Percentiles rank a stretch among this genome's conserved stretches.
phyloP scores from a whole-genome alignment of 305 asterid genomes.

The Fraxinus greggii region DNA sequence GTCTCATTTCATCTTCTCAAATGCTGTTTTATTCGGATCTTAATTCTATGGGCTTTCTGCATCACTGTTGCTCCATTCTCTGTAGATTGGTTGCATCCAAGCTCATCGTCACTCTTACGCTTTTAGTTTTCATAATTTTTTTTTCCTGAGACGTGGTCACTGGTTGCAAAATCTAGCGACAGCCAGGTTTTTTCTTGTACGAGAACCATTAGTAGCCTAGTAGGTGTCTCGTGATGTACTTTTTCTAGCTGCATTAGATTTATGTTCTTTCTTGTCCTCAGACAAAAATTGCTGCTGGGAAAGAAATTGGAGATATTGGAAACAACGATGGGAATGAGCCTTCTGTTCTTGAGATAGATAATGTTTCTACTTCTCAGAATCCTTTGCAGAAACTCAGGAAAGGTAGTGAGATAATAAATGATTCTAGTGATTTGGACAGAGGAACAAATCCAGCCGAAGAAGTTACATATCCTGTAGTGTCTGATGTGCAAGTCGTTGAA shows the following conservation, averaged over 20 bases:
- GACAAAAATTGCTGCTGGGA: conserved; percentile 35
- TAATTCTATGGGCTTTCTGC: neutral
- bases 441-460: conserved; percentile 37
- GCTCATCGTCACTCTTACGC: neutral
- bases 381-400: conserved; percentile 38
- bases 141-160: neutral
- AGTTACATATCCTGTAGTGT: conserved; percentile 34
- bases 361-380: conserved; percentile 33
- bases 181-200: neutral
- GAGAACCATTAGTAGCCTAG: conserved; percentile 1
- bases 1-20: neutral
- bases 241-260: conserved; percentile 21
- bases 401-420: conserved; percentile 26
- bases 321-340: conserved; percentile 32
- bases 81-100: neutral
- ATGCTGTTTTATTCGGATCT: neutral
- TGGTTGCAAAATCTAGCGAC: neutral
- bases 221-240: neutral
- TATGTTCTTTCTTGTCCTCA: conserved; percentile 21
- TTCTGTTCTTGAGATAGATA: conserved; percentile 29
- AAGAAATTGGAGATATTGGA: conserved; percentile 35
- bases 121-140: neutral
- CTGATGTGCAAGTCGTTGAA: conserved; percentile 40
- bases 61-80: neutral
- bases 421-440: conserved; percentile 37